These are phyloP conservation scores for Cochlearia excelsa DNA, from an alignment of 345 rosid species.

Conservation along the genomic window DNA sequence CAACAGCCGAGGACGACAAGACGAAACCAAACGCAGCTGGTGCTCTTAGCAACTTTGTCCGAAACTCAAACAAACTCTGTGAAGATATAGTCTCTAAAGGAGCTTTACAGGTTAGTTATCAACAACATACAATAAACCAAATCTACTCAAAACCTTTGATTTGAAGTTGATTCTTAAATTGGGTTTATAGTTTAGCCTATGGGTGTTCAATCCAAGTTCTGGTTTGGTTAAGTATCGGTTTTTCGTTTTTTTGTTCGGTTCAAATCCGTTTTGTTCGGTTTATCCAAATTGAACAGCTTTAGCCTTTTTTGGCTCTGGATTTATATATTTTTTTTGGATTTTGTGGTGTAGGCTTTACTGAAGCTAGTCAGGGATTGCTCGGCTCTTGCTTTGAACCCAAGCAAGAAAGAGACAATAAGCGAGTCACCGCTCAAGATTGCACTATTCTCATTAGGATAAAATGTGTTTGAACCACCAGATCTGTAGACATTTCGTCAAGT, in stretches of 20 bases:
- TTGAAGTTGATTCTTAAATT: too few relatives aligned
- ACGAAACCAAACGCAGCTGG: slow-evolving; percentile 98
- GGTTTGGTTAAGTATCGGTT: too few relatives aligned
- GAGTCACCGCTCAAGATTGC: slow-evolving; percentile 95
- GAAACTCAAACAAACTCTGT: slow-evolving; percentile 83
- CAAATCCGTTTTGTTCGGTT: too few relatives aligned
- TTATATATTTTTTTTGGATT: too few relatives aligned
- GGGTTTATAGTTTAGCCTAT: too few relatives aligned
- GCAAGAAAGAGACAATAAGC: slow-evolving; percentile 56
- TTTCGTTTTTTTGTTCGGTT: not conserved
- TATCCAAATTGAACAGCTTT: too few relatives aligned
- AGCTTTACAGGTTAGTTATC: slow-evolving; percentile 75
- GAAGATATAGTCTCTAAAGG: slow-evolving; percentile 88
- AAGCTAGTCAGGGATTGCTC: slow-evolving; percentile 76
- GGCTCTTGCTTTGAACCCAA: slow-evolving; percentile 63
- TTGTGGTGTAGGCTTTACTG: slow-evolving; percentile 43
- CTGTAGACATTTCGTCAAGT: slow-evolving; percentile 65
- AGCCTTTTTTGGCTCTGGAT: too few relatives aligned
- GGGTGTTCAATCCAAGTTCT: too few relatives aligned
- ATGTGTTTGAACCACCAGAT: slow-evolving; percentile 73
- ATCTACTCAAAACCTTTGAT: not conserved
- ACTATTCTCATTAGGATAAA: slow-evolving; percentile 88
- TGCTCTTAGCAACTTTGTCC: slow-evolving; percentile 93
- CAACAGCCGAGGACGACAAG: slow-evolving; percentile 87
- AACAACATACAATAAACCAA: not conserved